Base-by-base conservation (phyloP, 495 filamentous ascomycete genomes). In the Hamigera avellanea region DNA sequence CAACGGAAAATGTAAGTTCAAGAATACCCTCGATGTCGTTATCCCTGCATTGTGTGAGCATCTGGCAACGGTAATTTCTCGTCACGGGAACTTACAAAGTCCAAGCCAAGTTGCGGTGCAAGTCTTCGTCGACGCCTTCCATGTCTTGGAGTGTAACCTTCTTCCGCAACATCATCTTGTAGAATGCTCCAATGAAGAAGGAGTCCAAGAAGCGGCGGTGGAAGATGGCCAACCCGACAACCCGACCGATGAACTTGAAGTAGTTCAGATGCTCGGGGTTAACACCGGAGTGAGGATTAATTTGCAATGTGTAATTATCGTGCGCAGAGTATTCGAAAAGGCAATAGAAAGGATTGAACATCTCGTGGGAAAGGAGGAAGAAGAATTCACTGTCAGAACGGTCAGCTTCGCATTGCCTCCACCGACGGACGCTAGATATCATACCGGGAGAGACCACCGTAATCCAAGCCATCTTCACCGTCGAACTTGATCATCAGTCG, bases 311-410 rank as follows among this genome's bases (percentile, higher is more conserved):
- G 67, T 99, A 99, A 67, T 99, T 99, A 75, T 99, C 91, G 67
- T 99, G 91, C 19, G 91, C 91, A 43, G 91, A 95, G 58, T 99
- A 99, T 66, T 99, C 91, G 68, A 99, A 99, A 31, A 99, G 72
- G 63, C 91, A 99, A 67, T 99, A 99, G 66, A 99, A 99, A 36
- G 91, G 91, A 61, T 99, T 99, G 65, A 99, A 99, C 91, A 99
- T 99, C 69, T 99, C 91, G 62, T 99, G 91, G n/a, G 91, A 96
- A 27, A 99, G 76, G 39, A 99, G 72, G 78, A 96, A 99, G 74
- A 99, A 99, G 69, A 96, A 99, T 62, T 99, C 91, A 73, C 91
- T 81, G 52, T 41, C 13, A n/a, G 14, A 36, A 33, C 30, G 28
- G 51, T 66, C 42, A 64, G 56, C 32, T 15, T 15, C 12, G 6